Evolutionary conservation across 352 stramenopile species (phyloP).

Genomic region (Albugo laibachii): DNA sequence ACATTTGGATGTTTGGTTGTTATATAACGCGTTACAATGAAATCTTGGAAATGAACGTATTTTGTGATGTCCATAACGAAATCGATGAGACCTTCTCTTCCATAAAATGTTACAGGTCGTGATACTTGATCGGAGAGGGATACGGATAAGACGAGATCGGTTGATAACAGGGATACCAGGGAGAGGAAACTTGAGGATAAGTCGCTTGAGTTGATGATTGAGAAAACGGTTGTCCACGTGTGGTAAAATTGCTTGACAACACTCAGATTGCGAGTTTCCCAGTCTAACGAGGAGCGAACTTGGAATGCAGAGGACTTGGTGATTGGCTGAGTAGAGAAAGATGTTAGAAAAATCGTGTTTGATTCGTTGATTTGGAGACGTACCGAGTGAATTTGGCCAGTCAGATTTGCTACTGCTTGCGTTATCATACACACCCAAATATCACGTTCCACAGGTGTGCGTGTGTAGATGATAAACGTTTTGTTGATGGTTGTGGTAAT

Average conservation of each 20-base stretch:
- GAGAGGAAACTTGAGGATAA: conserved; percentile 18
- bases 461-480: conserved; percentile 68
- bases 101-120: conserved; percentile 52
- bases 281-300: conserved; percentile 60
- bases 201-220: conserved; percentile 10
- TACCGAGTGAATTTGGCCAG: conserved; percentile 21
- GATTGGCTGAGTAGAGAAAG: conserved; percentile 16
- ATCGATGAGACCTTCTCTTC: conserved; percentile 61
- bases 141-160: conserved; percentile 51
- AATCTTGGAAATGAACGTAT: conserved; percentile 53
- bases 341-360: too few relatives aligned
- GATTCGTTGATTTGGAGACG: conserved; percentile 3
- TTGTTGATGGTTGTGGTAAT: conserved; percentile 79
- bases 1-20: conserved; percentile 69
- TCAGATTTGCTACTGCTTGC: conserved; percentile 38
- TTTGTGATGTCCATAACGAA: conserved; percentile 49
- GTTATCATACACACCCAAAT: conserved; percentile 75
- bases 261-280: conserved; percentile 63
- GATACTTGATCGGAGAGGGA: conserved; percentile 66
- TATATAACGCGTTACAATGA: conserved; percentile 47
- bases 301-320: conserved; percentile 23
- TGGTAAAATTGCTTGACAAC: conserved; percentile 74
- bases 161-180: conserved; percentile 63
- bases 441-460: conserved; percentile 55
- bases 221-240: conserved; percentile 55